Evolutionary conservation across 768 basidiomycete species (phyloP), one percentile per base, ranked within the genome.

Genomic region (Hericium erinaceus): DNA sequence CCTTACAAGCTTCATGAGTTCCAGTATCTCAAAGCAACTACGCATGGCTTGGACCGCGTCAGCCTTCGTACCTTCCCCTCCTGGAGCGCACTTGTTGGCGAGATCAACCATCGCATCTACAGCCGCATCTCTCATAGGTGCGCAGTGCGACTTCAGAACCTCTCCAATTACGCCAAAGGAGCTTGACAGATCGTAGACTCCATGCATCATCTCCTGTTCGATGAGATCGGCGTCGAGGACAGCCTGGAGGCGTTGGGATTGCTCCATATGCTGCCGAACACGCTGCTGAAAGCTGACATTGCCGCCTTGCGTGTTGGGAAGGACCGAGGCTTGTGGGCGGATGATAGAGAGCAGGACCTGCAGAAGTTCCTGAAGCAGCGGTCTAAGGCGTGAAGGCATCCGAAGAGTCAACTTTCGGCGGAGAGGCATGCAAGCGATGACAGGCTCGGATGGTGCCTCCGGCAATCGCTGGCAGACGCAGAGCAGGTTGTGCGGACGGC

Each of bases 1-100:
- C 20, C 60, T 61, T 66, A 90, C 93, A 66, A 97, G 78, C 77
- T 95, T 95, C 94, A 97, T 95, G 59, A 95, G 80, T 73, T 95
- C 94, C 40, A 95, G 75, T 60, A 95, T 85, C 67, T 95, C 92
- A 68, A 94, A 82, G 73, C 91, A 92, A 78, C 85, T 78, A 60
- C 87, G 76, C 58, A 95, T 78, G 8, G 91, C 89, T 57, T 74
- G 78, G 50, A 92, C 82, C 9, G 87, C 84, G 61, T 86, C 83
- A 56, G 77, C 73, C 58, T 80, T 81, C 62, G 72, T 79, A 15
- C 82, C 83, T 33, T 70, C 70, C 46, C 76, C 79, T 1, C 79
- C 79, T 5, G 79, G 78, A 10, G 79, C 75, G 68, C 83, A 81
- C 28, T 76, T 70, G 57, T 77, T 75, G 2, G 90, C 90, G 11